These are phyloP conservation scores for Pleodorina starrii DNA, from an alignment of 139 green algal genomes.

Conservation along the genomic window DNA sequence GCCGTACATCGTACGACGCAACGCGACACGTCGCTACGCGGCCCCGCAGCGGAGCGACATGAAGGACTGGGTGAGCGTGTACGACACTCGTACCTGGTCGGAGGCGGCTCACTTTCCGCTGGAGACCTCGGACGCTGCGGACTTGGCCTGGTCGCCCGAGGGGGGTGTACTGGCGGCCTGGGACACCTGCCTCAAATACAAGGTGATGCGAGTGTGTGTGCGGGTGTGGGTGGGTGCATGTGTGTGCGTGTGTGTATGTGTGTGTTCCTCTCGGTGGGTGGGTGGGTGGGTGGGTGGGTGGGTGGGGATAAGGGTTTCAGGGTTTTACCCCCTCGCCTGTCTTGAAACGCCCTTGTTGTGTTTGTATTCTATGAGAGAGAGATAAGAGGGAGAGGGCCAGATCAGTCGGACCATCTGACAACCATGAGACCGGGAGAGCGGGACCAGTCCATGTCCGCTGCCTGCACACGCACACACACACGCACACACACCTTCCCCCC, in stretches of 20 bases:
- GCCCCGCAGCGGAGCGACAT: constrained; percentile 74
- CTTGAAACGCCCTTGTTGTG: too few relatives aligned
- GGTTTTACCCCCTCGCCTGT: too few relatives aligned
- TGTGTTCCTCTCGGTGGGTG: neutral
- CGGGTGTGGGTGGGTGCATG: neutral
- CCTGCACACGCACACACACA: neutral
- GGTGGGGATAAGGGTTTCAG: too few relatives aligned
- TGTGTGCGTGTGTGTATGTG: neutral
- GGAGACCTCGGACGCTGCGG: constrained; percentile 66
- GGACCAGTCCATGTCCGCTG: too few relatives aligned
- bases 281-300: neutral
- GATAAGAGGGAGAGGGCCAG: too few relatives aligned
- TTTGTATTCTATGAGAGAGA: too few relatives aligned
- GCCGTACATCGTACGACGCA: too few relatives aligned
- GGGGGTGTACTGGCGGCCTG: constrained; percentile 75
- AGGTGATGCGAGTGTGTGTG: constrained; percentile 49
- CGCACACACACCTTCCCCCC: neutral
- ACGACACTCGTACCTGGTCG: constrained; percentile 53
- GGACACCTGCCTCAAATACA: constrained; percentile 76
- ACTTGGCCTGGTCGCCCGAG: constrained; percentile 76
- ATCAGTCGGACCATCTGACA: too few relatives aligned
- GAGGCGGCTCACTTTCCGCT: constrained; percentile 27
- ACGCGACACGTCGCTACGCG: too few relatives aligned
- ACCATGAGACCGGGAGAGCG: too few relatives aligned
- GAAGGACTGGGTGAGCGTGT: constrained; percentile 82